Base-by-base conservation (phyloP, 2,329 filamentous ascomycete species). In the Hirsutella rhossiliensis region DNA sequence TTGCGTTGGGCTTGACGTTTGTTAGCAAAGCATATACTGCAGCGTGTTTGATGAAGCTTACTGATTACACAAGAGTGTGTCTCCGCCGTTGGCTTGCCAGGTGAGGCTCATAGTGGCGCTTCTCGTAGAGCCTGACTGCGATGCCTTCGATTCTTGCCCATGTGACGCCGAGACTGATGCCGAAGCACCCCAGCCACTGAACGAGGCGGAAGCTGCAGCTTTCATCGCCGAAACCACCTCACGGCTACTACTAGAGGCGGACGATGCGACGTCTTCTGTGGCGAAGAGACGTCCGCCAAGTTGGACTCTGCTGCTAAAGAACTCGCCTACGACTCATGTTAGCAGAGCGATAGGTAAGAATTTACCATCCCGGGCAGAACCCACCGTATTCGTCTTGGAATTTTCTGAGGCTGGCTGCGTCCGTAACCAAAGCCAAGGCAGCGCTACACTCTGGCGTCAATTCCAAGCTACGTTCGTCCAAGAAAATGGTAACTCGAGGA, bases 71-170 rank as follows among this genome's bases (percentile, higher is more conserved):
- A 45, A 28, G 11, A 45, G 36, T 7, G 44, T 45, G 30, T 45
- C 44, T 11, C 44, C 44, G 8, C 44, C 44, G 29, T 43, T 45
- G 19, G 44, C 44, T 23, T 45, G 44, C 44, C 44, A 45, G 5
- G 44, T 34, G 20, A 45, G 40, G 32, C 8, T 43, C 34, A 32
- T 34, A 5, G 31, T 12, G n/a, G 44, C 30, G 18, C n/a, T 34
- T 11, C 17, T 11, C 6, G n/a, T 34, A 23, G 27, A 20, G 23
- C 13, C 29, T 5, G 13, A n/a, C 17, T 32, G n/a, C 13, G 13
- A 27, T 15, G 8, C 15, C 11, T 32, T n/a, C 5, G 11, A 12
- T 4, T n/a, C 30, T 32, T 12, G 15, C 4, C 11, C 40, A 18
- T 39, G 15, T 11, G 31, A 31, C 8, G 44, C 40, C 13, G 44